These are phyloP conservation scores for Vinca minor DNA, from an alignment of 257 asterid species.

Conservation along the genomic window DNA sequence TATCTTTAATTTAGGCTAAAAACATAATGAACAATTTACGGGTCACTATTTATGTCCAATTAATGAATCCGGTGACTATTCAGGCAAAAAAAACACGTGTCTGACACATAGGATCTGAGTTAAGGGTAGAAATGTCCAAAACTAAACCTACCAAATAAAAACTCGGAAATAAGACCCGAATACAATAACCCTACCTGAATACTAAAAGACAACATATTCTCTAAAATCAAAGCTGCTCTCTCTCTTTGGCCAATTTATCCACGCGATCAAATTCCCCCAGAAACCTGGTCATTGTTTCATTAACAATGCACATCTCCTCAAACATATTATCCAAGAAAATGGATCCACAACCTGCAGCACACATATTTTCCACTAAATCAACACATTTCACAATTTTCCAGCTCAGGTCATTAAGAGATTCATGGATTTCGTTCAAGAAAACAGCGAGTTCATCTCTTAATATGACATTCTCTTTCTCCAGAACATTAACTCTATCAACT, in stretches of 20 bases:
- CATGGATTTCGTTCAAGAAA: slow-evolving; percentile 25
- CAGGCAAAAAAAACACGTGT: too few relatives aligned
- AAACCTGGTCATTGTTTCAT: slow-evolving; percentile 32
- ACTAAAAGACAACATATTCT: too few relatives aligned
- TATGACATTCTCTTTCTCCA: slow-evolving; percentile 35
- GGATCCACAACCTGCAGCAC: slow-evolving; percentile 30
- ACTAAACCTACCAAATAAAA: too few relatives aligned
- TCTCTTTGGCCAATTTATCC: slow-evolving; percentile 49
- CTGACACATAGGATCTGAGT: too few relatives aligned
- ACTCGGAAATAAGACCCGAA: too few relatives aligned
- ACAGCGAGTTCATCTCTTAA: slow-evolving; percentile 45
- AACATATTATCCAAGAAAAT: slow-evolving; percentile 30
- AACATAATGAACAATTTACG: too few relatives aligned
- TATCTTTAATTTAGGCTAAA: too few relatives aligned
- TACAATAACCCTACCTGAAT: too few relatives aligned
- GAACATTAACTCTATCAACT: slow-evolving; percentile 26
- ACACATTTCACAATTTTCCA: slow-evolving; percentile 23
- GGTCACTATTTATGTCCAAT: too few relatives aligned
- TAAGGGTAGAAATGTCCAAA: too few relatives aligned
- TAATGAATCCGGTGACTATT: too few relatives aligned
- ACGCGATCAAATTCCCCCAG: slow-evolving; percentile 42
- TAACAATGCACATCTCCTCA: slow-evolving; percentile 33
- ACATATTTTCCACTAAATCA: slow-evolving; percentile 20
- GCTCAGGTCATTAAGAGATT: slow-evolving; percentile 21
- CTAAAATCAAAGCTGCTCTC: too few relatives aligned